Conservation (phyloP, 768 basidiomycete species). For the Phylloporus sp. region DNA sequence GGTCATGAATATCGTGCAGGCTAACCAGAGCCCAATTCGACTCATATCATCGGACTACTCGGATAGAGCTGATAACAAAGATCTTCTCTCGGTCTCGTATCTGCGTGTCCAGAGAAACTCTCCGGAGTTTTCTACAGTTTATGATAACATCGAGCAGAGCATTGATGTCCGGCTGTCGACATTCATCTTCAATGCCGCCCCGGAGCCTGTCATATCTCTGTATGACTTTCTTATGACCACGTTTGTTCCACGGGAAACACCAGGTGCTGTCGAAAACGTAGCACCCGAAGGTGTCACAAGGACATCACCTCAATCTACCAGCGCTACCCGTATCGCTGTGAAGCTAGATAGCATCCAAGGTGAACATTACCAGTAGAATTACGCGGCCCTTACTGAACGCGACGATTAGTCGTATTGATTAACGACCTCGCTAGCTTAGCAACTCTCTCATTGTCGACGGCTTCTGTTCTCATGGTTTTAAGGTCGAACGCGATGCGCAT, state of each 20-base stretch:
- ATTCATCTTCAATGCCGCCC: constrained; percentile 81
- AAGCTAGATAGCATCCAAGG: constrained; percentile 84
- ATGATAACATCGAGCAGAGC: constrained; percentile 84
- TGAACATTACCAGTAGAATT: constrained; percentile 29
- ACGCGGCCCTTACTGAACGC: constrained; percentile 9
- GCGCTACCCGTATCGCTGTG: constrained; percentile 77
- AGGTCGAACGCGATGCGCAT: constrained; percentile 71
- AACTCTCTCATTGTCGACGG: constrained; percentile 86
- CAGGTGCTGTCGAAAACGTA: constrained; percentile 4
- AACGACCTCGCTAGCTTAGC: constrained; percentile 70
- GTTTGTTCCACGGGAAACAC: constrained; percentile 57
- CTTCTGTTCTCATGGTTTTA: constrained; percentile 76
- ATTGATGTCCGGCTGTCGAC: constrained; percentile 88
- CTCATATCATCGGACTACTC: constrained; percentile 61
- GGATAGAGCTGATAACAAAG: constrained; percentile 41
- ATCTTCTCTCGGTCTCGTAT: constrained; percentile 80
- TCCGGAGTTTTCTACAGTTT: constrained; percentile 75
- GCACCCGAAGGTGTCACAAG: constrained; percentile 5
- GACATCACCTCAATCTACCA: constrained; percentile 21
- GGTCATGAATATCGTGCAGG: constrained; percentile 68
- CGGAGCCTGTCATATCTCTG: constrained; percentile 84
- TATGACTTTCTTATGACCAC: constrained; percentile 99
- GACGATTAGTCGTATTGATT: constrained; percentile 63
- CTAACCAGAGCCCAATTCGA: constrained; percentile 47
- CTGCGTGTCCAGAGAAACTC: constrained; percentile 76